Evolutionary conservation across 2,329 filamentous ascomycete genomes (phyloP), one percentile per base, ranked within the genome.

Genomic region (Esteya vermicola): DNA sequence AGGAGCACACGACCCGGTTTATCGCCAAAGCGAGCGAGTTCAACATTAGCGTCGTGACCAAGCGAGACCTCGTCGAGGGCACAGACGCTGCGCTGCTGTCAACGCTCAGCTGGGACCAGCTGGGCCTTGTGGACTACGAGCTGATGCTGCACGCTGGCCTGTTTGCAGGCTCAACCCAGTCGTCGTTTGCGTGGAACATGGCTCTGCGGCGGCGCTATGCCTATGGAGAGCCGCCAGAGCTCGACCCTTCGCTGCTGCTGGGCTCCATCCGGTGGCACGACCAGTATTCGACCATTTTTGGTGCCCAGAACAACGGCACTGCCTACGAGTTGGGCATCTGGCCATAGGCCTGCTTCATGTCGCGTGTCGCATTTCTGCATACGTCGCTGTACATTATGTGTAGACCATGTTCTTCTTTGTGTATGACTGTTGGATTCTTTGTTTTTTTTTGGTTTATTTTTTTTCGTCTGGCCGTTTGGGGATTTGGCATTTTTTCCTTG

Each of bases 101-200:
- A 12, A 42, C 43, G 18, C 49, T 71, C 28, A 60, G 52, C 18
- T 68, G 61, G 60, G 65, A 70, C 49, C 67, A 71, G 52, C 61
- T 63, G 42, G 62, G 59, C 4, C 52, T 70, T 18, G 59, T 70
- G 7, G 68, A 72, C 50, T 70, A 64, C 51, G 63, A 70, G 46
- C 59, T 72, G 4, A 52, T 70, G 47, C 51, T 62, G 38, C 54
- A 62, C 21, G 60, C 61, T 18, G 59, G 57, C 10, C 51, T 60
- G 16, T 61, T 70, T 42, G 57, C 58, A 1, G 67, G 67, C 0
- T 53, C 62, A 9, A 58, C 61, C 9, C 59, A 59, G 49, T 65
- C 62, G 42, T 59, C 55, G 43, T 67, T 69, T 39, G 59, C 60
- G 13, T 69, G 64, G 59, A 64, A 63, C 40, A 48, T 71, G 14